Evolutionary conservation across 768 basidiomycete species (phyloP), one percentile per base, ranked within the genome.

Genomic region (Boletus subparvulus): DNA sequence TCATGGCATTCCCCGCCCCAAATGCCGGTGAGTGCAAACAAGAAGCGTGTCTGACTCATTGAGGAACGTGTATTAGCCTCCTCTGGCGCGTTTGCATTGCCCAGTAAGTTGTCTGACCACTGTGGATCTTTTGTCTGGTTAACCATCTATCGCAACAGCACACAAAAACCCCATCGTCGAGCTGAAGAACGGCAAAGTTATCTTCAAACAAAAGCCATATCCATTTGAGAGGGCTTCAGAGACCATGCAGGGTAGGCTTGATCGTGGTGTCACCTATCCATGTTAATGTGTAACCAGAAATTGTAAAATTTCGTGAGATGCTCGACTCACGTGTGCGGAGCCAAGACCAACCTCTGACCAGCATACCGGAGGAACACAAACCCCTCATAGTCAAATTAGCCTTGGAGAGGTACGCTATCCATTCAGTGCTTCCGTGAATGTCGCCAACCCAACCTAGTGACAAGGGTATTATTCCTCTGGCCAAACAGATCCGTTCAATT

Each of bases 371-470:
- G 5, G 83, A 88, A 58, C 79, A 93, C 67, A 79, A 75, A 60
- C 83, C 90, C 1, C 73, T 95, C 26, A 82, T 96, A 62, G 92
- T 85, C 6, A 93, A 94, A 70, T 72, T 94, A 40, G 83, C 83
- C 1, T 89, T 93, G 61, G 94, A 96, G 74, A 94, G 92, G 94
- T 92, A 77, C 53, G 47, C 32, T 51, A 41, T 58, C 5, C 28
- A 26, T 41, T 12, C 21, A 33, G 9, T 26, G 21, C 33, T 54
- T 50, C 30, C 9, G 12, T 41, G 56, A 49, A 60, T 37, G 24
- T 43, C 17, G 43, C 63, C 32, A 50, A 62, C 59, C 56, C 60
- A 37, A 26, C 42, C 35, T 55, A 96, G 93, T 63, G 92, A 94
- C 69, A 92, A 90, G 72, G 80, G 84, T 1, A 63, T 87, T 4